These are phyloP conservation scores for Hymenotorrendiella dingleyae DNA, from an alignment of 2,329 filamentous ascomycete species.

Conservation along the genomic window DNA sequence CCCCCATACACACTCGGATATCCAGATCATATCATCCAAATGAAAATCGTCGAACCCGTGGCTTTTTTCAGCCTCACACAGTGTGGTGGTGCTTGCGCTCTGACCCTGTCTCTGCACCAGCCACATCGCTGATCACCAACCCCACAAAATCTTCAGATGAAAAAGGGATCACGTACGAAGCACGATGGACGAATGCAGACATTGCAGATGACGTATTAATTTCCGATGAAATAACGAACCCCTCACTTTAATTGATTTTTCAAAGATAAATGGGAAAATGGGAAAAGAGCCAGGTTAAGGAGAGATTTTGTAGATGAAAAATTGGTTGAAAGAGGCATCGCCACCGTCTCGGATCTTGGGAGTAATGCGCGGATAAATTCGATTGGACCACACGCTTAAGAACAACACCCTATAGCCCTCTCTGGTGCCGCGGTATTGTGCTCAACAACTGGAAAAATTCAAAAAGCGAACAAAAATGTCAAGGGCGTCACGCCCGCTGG, in stretches of 20 bases:
- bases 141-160: no score
- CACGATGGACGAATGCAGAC: neutral
- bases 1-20: no score
- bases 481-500: neutral
- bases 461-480: neutral
- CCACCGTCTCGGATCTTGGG: conserved; percentile 1
- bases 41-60: no score
- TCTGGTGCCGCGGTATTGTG: conserved; percentile 4
- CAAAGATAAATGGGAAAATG: neutral
- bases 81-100: neutral
- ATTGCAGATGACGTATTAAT: conserved; percentile 1
- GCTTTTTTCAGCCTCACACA: conserved; percentile 4
- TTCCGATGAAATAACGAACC: neutral
- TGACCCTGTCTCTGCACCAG: neutral
- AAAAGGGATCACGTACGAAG: no score
- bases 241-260: neutral
- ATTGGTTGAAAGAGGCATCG: neutral
- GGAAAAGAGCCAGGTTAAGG: neutral
- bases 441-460: neutral
- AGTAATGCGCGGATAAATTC: conserved; percentile 6
- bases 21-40: no score
- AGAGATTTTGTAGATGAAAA: conserved; percentile 2
- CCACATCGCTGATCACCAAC: neutral
- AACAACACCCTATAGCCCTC: neutral
- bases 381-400: neutral